Evolutionary conservation across 2,329 filamentous ascomycete species (phyloP).

Genomic region (Alternaria burnsii): DNA sequence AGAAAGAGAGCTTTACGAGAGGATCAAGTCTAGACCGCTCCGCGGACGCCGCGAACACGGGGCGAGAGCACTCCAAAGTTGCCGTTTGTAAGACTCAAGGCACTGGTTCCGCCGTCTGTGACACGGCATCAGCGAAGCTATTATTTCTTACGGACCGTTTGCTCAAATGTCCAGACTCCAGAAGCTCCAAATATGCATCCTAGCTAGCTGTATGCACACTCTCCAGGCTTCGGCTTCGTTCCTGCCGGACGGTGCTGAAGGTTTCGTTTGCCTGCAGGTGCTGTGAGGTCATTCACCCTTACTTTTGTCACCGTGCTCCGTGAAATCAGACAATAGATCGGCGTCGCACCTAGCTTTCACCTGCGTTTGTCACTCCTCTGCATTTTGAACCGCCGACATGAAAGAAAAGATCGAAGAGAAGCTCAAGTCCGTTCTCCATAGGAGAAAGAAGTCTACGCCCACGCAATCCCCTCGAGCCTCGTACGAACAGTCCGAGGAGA

Average conservation of each 20-base stretch:
- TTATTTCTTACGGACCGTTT: not conserved
- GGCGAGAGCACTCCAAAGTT: not conserved
- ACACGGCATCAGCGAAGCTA: constrained; percentile 8
- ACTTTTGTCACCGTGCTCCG: constrained; percentile 7
- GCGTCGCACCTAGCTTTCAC: constrained; percentile 5
- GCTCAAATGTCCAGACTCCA: not conserved
- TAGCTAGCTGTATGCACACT: constrained; percentile 9
- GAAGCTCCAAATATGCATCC: not conserved
- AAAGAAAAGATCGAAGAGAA: constrained; percentile 29
- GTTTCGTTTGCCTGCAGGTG: constrained; percentile 1
- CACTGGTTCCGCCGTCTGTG: constrained; percentile 5
- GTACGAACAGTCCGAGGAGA: constrained; percentile 11
- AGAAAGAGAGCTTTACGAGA: not conserved
- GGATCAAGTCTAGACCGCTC: constrained; percentile 5
- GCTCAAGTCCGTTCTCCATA: constrained; percentile 27
- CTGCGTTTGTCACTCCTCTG: not conserved
- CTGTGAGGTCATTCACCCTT: constrained; percentile 17
- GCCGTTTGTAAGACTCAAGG: constrained; percentile 1
- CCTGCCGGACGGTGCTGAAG: not conserved
- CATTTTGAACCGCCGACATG: constrained; percentile 14
- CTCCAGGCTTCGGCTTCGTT: constrained; percentile 3
- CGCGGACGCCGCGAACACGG: not conserved
- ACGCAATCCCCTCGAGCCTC: constrained; percentile 14
- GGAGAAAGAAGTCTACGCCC: constrained; percentile 17
- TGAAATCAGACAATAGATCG: constrained; percentile 8